Evolutionary conservation across 345 rosid species (phyloP).

Genomic region (Aethionema arabicum): DNA sequence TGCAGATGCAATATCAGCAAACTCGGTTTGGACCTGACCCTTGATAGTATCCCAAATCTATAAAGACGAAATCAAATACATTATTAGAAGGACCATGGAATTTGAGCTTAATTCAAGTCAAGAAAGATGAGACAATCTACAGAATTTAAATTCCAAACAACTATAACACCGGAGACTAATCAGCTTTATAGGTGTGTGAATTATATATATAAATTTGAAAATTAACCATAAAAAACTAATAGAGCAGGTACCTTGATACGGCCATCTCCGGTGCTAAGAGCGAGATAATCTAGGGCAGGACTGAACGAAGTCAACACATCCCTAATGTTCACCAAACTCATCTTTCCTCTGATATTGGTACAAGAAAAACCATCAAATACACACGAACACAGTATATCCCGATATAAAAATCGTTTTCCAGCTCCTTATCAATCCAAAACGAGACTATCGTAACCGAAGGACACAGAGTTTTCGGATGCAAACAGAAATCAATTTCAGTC

Average conservation of each 20-base stretch:
- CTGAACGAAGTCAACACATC: constrained; percentile 78
- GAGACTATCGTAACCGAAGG: constrained; percentile 3
- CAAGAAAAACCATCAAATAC: constrained; percentile 16
- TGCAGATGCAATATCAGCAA: constrained; percentile 60
- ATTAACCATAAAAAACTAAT: background rate
- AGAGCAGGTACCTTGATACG: constrained; percentile 59
- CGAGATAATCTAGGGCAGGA: constrained; percentile 72
- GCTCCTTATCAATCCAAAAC: background rate
- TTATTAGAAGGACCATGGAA: background rate
- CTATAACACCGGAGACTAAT: background rate
- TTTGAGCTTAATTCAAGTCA: background rate
- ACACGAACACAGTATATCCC: background rate
- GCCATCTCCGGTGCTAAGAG: constrained; percentile 81
- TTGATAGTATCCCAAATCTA: constrained; percentile 78
- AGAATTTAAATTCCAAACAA: background rate
- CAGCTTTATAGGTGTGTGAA: too few species aligned
- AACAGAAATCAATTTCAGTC: background rate
- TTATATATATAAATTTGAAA: too few species aligned
- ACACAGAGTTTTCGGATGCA: background rate
- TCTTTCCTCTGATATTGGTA: constrained; percentile 42
- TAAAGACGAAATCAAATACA: constrained; percentile 2
- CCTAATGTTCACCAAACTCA: constrained; percentile 67
- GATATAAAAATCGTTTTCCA: background rate
- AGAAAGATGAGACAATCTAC: background rate
- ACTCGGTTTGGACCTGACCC: constrained; percentile 76